phyloP scores from a whole-genome alignment of 306 rosid species.

The Nissolia schottii region DNA sequence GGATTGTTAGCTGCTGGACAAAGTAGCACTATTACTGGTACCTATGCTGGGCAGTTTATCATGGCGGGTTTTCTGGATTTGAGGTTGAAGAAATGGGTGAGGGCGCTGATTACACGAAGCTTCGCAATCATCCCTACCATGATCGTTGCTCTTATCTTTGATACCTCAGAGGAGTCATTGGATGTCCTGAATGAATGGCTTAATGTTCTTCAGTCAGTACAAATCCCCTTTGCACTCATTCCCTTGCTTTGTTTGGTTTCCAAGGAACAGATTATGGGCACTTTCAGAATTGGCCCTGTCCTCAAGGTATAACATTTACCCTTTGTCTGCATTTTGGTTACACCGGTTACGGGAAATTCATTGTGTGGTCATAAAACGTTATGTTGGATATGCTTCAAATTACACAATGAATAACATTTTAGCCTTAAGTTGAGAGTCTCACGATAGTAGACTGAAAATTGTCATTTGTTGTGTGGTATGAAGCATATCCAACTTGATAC shows the following conservation, averaged over 20 bases:
- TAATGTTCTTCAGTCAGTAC: slow-evolving; percentile 92
- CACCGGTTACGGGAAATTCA: not conserved
- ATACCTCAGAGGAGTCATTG: slow-evolving; percentile 60
- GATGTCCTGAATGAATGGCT: slow-evolving; percentile 95
- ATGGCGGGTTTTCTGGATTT: slow-evolving; percentile 94
- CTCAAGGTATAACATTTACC: slow-evolving; percentile 66
- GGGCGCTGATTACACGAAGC: slow-evolving; percentile 89
- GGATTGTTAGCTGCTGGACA: slow-evolving; percentile 97
- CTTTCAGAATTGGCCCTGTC: slow-evolving; percentile 68
- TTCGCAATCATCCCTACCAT: slow-evolving; percentile 87
- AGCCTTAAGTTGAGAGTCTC: too few relatives aligned
- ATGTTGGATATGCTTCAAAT: too few relatives aligned
- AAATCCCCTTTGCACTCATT: slow-evolving; percentile 94
- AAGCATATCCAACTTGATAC: too few relatives aligned
- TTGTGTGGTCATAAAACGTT: too few relatives aligned
- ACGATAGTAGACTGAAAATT: too few relatives aligned
- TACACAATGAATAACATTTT: too few relatives aligned
- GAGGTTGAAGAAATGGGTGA: slow-evolving; percentile 85
- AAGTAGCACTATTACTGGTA: slow-evolving; percentile 96
- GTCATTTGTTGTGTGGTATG: too few relatives aligned
- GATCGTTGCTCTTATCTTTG: slow-evolving; percentile 76
- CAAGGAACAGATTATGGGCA: slow-evolving; percentile 88
- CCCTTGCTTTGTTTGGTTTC: slow-evolving; percentile 93
- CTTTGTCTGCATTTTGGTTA: slow-evolving; percentile 9
- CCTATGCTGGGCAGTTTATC: slow-evolving; percentile 99